Evolutionary conservation across 148 eudicot genomes (phyloP).

Genomic region (Fagopyrum esculentum): DNA sequence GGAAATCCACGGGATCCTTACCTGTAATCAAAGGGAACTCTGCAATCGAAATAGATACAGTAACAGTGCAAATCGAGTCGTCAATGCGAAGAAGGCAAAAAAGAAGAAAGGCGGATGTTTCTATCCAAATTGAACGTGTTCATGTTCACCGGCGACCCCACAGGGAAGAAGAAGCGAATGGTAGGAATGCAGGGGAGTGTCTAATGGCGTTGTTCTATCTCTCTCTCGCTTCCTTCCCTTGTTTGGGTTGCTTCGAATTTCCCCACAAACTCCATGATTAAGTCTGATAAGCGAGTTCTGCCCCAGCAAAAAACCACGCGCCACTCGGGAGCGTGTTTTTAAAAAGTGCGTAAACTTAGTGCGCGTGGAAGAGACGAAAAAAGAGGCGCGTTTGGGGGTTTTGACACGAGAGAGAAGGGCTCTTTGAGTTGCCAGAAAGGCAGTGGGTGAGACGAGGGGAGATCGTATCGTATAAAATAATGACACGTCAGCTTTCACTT

Average conservation of each 20-base stretch:
- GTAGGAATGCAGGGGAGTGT: conserved; percentile 4
- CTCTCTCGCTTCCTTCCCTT: background rate
- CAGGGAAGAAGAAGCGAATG: background rate
- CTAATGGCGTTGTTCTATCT: background rate
- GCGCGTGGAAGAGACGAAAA: background rate
- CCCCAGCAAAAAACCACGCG: background rate
- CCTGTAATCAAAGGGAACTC: conserved; percentile 1
- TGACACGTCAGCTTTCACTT: conserved; percentile 3
- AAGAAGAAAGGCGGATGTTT: background rate
- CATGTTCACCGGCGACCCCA: background rate
- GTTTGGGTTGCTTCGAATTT: background rate
- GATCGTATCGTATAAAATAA: background rate
- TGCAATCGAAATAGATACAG: background rate
- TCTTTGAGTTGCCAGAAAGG: background rate
- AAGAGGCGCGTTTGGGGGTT: background rate
- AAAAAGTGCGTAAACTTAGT: background rate
- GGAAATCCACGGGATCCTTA: background rate
- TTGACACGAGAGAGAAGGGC: background rate
- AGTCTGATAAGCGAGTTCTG: background rate
- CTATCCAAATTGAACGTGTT: background rate
- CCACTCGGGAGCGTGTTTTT: background rate
- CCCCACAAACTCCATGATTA: background rate
- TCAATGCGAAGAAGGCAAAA: background rate
- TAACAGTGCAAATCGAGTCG: background rate
- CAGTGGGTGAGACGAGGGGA: background rate